Evolutionary conservation across 768 basidiomycete species (phyloP), one percentile per base, ranked within the genome.

Genomic region (Rhizopogon vinicolor): DNA sequence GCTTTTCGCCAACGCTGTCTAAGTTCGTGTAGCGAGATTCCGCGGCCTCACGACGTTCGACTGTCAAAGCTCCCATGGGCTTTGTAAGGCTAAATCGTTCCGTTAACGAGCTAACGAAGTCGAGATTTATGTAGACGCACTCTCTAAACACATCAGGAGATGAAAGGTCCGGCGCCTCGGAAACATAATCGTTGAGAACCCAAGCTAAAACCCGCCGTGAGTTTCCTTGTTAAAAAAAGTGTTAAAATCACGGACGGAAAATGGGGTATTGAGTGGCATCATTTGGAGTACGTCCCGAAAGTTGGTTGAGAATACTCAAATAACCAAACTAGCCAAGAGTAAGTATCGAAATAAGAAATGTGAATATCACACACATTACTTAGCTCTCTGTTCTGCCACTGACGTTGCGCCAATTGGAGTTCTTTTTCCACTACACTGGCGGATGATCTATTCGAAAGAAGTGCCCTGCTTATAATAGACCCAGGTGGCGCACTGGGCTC

Each of bases 261-360:
- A 96, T 84, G 0, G 93, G 94, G 70, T 94, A 97, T 62, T 95
- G 93, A 0, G 95, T 96, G 9, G 94, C 92, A 73, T 97, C 94
- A 64, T 88, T 93, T 1, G 93, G 93, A 3, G 94, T 97, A 19
- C 94, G 81, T 42, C 94, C 93, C 3, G 94, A 95, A 19, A 91
- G 81, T 67, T 96, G 93, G 62, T 97, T 97, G 53, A 97, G 73
- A 53, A 97, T 83, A 58, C 89, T 87, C 49, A 96, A 71, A 68
- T 95, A 96, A 1, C 90, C 87, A 67, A 92, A 96, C 93, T 95
- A 54, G 35, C 18, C 19, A 13, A 49, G 44, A 48, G 5, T 52
- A 46, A 53, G 5, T 35, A 31, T 16, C 35, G 41, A 18, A 3
- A 37, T 44, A 44, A 52, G 50, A 41, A 53, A 4, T 8, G 25